Percentiles rank a stretch among this genome's conserved stretches.
phyloP scores from a whole-genome alignment of 257 asterid genomes.

The Gentiana macrophylla region DNA sequence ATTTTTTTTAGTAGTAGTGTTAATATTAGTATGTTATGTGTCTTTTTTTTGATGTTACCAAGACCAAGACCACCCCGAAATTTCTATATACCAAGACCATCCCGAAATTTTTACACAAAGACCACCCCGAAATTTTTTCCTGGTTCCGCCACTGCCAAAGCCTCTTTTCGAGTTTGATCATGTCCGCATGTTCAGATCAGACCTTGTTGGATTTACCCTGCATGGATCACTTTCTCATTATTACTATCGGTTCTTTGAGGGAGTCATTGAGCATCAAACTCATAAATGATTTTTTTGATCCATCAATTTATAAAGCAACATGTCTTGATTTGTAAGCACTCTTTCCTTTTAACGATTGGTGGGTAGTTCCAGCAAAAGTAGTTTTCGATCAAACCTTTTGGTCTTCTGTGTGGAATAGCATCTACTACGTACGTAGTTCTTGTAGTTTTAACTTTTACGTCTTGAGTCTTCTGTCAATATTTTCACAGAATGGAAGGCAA shows the following conservation, averaged over 20 bases:
- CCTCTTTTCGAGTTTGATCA: slow-evolving; percentile 75
- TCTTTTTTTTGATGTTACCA: no score
- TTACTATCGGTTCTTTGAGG: slow-evolving; percentile 84
- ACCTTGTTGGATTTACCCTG: slow-evolving; percentile 61
- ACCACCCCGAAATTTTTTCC: no score
- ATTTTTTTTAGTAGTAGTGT: no score
- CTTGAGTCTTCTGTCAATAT: slow-evolving; percentile 50
- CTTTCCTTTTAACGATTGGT: slow-evolving; percentile 77
- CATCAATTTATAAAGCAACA: neutral
- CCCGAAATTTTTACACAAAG: no score
- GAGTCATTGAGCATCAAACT: slow-evolving; percentile 5
- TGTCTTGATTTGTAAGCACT: slow-evolving; percentile 37
- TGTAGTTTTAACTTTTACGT: slow-evolving; percentile 42
- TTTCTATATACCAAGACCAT: no score
- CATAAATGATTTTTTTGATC: neutral
- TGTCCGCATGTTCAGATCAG: slow-evolving; percentile 65
- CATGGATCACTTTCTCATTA: slow-evolving; percentile 92
- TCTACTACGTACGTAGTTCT: slow-evolving; percentile 42
- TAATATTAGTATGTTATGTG: no score
- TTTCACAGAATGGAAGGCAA: slow-evolving; percentile 51
- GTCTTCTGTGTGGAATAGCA: slow-evolving; percentile 86
- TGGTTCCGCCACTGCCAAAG: no score
- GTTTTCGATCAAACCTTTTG: slow-evolving; percentile 70
- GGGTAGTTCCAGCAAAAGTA: slow-evolving; percentile 93
- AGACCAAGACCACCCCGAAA: no score